phyloP scores from a whole-genome alignment of 192 early-diverging fungal species.

The Ramicandelaber brevisporus region DNA sequence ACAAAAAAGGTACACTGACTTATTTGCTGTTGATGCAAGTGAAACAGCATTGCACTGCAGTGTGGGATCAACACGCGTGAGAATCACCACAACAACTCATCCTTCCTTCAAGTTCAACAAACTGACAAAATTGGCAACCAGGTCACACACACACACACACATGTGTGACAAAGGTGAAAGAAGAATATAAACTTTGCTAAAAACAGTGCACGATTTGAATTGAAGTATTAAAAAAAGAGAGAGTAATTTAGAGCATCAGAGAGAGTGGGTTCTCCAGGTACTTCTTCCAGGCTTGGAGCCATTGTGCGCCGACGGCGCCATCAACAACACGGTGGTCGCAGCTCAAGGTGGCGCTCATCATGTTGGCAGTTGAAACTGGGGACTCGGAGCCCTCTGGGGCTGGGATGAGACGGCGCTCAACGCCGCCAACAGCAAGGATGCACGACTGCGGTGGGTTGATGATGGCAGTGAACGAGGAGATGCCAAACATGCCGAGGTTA shows the following conservation, averaged over 20 bases:
- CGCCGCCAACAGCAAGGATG: slow-evolving; percentile 79
- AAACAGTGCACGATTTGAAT: too few species aligned
- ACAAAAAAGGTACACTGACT: too few species aligned
- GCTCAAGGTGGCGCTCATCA: slow-evolving; percentile 71
- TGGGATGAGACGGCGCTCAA: slow-evolving; percentile 46
- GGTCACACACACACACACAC: too few species aligned
- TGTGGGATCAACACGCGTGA: too few species aligned
- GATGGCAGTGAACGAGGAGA: slow-evolving; percentile 87
- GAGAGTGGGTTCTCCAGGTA: slow-evolving; percentile 89
- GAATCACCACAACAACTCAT: too few species aligned
- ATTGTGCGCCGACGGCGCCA: slow-evolving; percentile 78
- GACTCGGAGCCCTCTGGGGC: slow-evolving; percentile 24
- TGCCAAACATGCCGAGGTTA: slow-evolving; percentile 93
- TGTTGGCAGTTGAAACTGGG: slow-evolving; percentile 40
- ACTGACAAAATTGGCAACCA: too few species aligned
- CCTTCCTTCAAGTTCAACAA: too few species aligned
- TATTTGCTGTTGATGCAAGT: too few species aligned
- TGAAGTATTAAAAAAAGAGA: background rate
- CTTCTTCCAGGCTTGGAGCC: slow-evolving; percentile 64
- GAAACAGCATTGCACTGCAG: too few species aligned
- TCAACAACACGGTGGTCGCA: slow-evolving; percentile 90
- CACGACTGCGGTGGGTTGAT: slow-evolving; percentile 88
- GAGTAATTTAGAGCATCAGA: slow-evolving; percentile 51
- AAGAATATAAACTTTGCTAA: too few species aligned
- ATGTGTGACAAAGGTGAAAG: too few species aligned